Base-by-base conservation (phyloP, 1,284 basidiomycete species). In the Ustilago lituana region DNA sequence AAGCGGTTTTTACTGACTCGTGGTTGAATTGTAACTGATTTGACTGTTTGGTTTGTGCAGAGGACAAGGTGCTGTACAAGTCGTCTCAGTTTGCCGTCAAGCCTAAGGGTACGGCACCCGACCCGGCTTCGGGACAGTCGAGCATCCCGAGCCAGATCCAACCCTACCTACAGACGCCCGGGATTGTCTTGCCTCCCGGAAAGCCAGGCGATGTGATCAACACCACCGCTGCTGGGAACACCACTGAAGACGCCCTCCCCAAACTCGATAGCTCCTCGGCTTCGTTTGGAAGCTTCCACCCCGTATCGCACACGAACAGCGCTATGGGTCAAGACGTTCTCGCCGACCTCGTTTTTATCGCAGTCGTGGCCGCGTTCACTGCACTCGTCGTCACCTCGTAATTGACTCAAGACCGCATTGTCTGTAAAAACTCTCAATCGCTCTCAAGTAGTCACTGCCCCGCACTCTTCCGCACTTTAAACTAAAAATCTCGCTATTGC, bases 51-150 rank as follows among this genome's bases (percentile, higher is more conserved):
- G 11, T 17, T 17, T 2, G 32, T 14, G 37, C 23, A 65, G 56
- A 55, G 15, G 39, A 59, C 20, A 31, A 57, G 15, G 39, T 59
- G 11, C 33, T 69, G 24, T 61, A 60, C 46, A 64, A 45, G 8
- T 60, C 60, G 0, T 24, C 56, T 5, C 35, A 40, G 15, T 61
- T 65, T n/a, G 3, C 3, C n/a, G 61, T 70, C 50, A 57, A 61
- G 33, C 48, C 61, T 6, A 56, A 57, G n/a, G 54, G 50, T 7
- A 46, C 57, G 1, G 12, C 39, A 11, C 67, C 67, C 0, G 57
- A 56, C 14, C 45, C 60, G 8, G 52, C 57, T 10, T 64, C 61
- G 1, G 50, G 47, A 10, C 67, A 70, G 31, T 19, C 31, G 1
- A 24, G 19, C 17, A 58, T 70, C 32, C 40, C 58, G 14, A 47